Evolutionary conservation across 2,329 filamentous ascomycete genomes (phyloP).

Genomic region (Thelonectria rubi): DNA sequence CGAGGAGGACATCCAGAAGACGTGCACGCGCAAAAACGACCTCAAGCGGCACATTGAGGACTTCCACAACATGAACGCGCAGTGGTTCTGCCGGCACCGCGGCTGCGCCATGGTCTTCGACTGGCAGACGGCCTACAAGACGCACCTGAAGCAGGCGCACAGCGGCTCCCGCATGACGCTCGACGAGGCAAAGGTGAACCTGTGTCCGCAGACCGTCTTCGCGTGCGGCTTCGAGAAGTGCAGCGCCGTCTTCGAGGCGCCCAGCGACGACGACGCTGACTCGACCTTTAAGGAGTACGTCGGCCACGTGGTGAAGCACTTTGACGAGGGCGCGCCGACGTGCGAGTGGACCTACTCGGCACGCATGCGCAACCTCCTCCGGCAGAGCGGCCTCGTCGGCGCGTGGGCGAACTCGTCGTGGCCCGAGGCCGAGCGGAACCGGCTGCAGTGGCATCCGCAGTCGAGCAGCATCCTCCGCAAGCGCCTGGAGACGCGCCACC

Average conservation of each 20-base stretch:
- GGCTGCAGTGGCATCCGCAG: slow-evolving; percentile 54
- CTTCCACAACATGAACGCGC: slow-evolving; percentile 57
- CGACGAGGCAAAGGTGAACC: slow-evolving; percentile 53
- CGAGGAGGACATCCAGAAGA: slow-evolving; percentile 53
- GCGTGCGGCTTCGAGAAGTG: slow-evolving; percentile 59
- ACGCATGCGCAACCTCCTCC: slow-evolving; percentile 56
- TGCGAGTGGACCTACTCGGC: slow-evolving; percentile 56
- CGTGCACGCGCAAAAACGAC: slow-evolving; percentile 58
- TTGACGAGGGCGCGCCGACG: slow-evolving; percentile 52
- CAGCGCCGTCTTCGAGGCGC: slow-evolving; percentile 54
- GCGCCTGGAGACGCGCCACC: slow-evolving; percentile 56
- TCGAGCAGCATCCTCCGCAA: slow-evolving; percentile 54
- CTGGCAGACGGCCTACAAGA: slow-evolving; percentile 58
- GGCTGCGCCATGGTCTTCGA: slow-evolving; percentile 57
- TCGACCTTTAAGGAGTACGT: slow-evolving; percentile 56
- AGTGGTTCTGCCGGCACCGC: slow-evolving; percentile 56
- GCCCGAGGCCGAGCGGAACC: slow-evolving; percentile 47
- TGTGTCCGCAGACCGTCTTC: slow-evolving; percentile 59
- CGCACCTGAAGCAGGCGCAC: slow-evolving; percentile 56
- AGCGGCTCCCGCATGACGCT: slow-evolving; percentile 53
- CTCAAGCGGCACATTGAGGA: slow-evolving; percentile 59
- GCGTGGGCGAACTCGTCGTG: slow-evolving; percentile 51
- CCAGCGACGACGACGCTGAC: slow-evolving; percentile 50
- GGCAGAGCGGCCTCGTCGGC: slow-evolving; percentile 49
- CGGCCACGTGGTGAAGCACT: slow-evolving; percentile 57